Percentiles rank a stretch among this genome's conserved stretches.
phyloP scores from a whole-genome alignment of 2,329 filamentous ascomycete species.

The Calonectria pseudoreteaudii region DNA sequence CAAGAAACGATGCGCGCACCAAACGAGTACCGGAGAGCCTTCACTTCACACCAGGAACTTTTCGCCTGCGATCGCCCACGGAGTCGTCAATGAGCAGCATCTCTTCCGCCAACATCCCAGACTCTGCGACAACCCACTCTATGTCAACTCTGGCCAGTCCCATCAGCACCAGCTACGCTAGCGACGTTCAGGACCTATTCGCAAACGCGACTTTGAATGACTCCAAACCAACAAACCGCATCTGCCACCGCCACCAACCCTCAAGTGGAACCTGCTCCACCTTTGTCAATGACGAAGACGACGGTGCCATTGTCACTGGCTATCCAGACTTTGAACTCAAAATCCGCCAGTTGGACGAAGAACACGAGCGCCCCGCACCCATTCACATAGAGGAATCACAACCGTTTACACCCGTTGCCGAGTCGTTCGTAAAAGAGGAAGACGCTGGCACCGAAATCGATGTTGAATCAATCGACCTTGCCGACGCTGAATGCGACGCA shows the following conservation, averaged over 20 bases:
- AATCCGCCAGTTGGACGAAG: slow-evolving; percentile 33
- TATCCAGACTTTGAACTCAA: slow-evolving; percentile 44
- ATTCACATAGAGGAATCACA: slow-evolving; percentile 17
- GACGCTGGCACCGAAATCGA: slow-evolving; percentile 32
- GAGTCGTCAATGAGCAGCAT: slow-evolving; percentile 53
- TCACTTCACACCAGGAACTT: slow-evolving; percentile 41
- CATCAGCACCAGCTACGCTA: slow-evolving; percentile 50
- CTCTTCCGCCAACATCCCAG: slow-evolving; percentile 51
- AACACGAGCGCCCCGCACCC: neutral
- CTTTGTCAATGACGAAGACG: slow-evolving; percentile 52
- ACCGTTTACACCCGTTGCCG: slow-evolving; percentile 28
- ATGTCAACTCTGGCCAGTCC: slow-evolving; percentile 50
- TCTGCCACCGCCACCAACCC: slow-evolving; percentile 48
- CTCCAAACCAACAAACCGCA: slow-evolving; percentile 43
- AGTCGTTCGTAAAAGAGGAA: slow-evolving; percentile 40
- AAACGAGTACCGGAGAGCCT: slow-evolving; percentile 47
- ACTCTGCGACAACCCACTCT: slow-evolving; percentile 54
- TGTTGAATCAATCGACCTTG: slow-evolving; percentile 23
- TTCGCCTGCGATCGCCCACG: slow-evolving; percentile 50
- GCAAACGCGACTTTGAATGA: slow-evolving; percentile 40
- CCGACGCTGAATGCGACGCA: slow-evolving; percentile 22
- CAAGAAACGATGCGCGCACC: slow-evolving; percentile 19
- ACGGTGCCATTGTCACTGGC: slow-evolving; percentile 40
- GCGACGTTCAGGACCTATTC: slow-evolving; percentile 49
- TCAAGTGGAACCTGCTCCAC: slow-evolving; percentile 53